phyloP scores from a whole-genome alignment of 2,329 filamentous ascomycete species.

The Whalleya microplaca region DNA sequence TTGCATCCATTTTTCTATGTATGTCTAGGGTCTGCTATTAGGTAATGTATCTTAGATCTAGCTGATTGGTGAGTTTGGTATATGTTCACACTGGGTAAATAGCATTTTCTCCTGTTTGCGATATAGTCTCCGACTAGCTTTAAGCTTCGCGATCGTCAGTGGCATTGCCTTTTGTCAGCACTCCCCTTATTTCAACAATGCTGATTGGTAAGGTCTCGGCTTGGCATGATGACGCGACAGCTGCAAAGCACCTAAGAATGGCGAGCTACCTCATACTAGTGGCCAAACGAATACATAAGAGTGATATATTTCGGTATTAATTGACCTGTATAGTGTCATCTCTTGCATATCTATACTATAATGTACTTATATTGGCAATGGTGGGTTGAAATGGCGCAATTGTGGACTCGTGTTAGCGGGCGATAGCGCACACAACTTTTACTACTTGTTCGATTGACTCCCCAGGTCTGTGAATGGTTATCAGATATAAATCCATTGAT shows the following conservation, averaged over 20 bases:
- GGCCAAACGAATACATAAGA: no score
- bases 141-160: not conserved
- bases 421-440: no score
- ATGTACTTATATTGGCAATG: constrained; percentile 3
- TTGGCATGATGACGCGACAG: not conserved
- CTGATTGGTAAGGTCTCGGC: not conserved
- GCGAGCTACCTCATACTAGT: no score
- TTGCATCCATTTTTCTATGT: no score
- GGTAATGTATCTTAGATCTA: no score
- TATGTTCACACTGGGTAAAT: not conserved
- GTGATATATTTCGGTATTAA: no score
- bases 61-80: no score
- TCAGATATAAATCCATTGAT: not conserved
- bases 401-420: constrained; percentile 9
- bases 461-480: no score
- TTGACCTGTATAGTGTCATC: no score
- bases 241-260: not conserved
- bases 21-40: no score
- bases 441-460: no score
- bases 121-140: not conserved
- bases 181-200: not conserved
- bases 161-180: not conserved
- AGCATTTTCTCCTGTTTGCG: not conserved
- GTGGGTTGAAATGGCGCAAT: constrained; percentile 26
- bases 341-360: not conserved